Evolutionary conservation across 768 basidiomycete genomes (phyloP).

Genomic region (Neoboletus brunneissimus): DNA sequence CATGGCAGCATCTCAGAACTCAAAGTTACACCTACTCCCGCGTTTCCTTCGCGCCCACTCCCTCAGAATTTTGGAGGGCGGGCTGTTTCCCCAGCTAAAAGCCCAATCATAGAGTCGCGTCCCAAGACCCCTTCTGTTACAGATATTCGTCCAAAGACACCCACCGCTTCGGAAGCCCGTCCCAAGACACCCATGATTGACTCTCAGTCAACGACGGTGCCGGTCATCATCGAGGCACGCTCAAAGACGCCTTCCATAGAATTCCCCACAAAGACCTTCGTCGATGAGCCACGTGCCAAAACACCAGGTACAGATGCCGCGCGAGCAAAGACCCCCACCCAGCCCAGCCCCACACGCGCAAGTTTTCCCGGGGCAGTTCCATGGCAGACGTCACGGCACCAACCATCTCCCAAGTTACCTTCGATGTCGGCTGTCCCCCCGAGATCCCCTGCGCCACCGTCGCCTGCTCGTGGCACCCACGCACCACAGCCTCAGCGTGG

Average conservation of each 20-base stretch:
- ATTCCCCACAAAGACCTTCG: slow-evolving; percentile 7
- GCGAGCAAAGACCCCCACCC: slow-evolving; percentile 16
- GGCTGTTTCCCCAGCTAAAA: slow-evolving; percentile 11
- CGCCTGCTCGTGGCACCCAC: slow-evolving; percentile 42
- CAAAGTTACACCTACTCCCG: slow-evolving; percentile 14
- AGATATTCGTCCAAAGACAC: slow-evolving; percentile 24
- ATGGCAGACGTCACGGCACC: slow-evolving; percentile 28
- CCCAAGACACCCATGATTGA: slow-evolving; percentile 25
- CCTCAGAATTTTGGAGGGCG: slow-evolving; percentile 22
- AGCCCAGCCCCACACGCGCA: slow-evolving; percentile 15
- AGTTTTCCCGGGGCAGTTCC: slow-evolving; percentile 17
- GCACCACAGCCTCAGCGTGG: slow-evolving; percentile 39
- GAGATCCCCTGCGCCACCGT: slow-evolving; percentile 32
- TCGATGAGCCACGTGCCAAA: slow-evolving; percentile 23
- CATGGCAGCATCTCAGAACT: slow-evolving; percentile 19
- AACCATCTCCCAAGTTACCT: slow-evolving; percentile 32
- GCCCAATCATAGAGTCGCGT: slow-evolving; percentile 15
- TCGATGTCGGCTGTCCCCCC: slow-evolving; percentile 26
- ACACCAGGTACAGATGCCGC: slow-evolving; percentile 16
- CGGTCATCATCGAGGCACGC: slow-evolving; percentile 11
- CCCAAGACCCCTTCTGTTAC: slow-evolving; percentile 16
- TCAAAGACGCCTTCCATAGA: slow-evolving; percentile 21
- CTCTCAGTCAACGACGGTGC: slow-evolving; percentile 7
- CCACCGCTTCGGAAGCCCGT: slow-evolving; percentile 14
- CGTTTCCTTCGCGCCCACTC: slow-evolving; percentile 10